Conservation (phyloP, 176 grass and related monocot species). For the Tuctoria greenei region DNA sequence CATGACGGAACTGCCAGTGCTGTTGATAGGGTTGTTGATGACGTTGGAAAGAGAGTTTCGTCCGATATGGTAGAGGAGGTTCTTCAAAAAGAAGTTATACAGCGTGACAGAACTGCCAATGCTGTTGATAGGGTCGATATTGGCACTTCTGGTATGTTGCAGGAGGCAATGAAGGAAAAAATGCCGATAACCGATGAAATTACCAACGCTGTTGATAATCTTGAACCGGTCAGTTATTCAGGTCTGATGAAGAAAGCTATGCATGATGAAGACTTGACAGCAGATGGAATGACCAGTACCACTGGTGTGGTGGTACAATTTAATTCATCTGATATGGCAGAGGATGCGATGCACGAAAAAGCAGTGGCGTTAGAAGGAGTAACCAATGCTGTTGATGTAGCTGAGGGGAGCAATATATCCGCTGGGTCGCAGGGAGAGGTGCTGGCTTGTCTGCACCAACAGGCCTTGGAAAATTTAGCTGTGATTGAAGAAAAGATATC, state of each 20-base stretch:
- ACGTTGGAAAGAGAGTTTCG: neutral
- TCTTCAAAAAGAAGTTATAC: conserved; percentile 24
- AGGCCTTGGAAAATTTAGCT: conserved; percentile 21
- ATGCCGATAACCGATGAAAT: neutral
- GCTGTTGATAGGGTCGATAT: neutral
- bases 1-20: neutral
- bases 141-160: conserved; percentile 9
- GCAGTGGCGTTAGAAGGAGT: too few relatives aligned
- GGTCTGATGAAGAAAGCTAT: conserved; percentile 29
- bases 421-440: too few relatives aligned
- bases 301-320: conserved; percentile 13
- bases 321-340: too few relatives aligned
- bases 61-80: conserved; percentile 21
- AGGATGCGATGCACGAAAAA: too few relatives aligned
- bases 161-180: conserved; percentile 3
- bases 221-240: conserved; percentile 9
- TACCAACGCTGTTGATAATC: conserved; percentile 1
- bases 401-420: too few relatives aligned
- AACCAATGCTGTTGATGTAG: too few relatives aligned
- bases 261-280: conserved; percentile 25
- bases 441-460: conserved; percentile 16
- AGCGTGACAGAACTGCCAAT: neutral
- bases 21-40: neutral
- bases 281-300: conserved; percentile 16
- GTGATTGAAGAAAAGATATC: conserved; percentile 27